Conservation (phyloP, 305 asterid genomes). For the Fraxinus ornus region DNA sequence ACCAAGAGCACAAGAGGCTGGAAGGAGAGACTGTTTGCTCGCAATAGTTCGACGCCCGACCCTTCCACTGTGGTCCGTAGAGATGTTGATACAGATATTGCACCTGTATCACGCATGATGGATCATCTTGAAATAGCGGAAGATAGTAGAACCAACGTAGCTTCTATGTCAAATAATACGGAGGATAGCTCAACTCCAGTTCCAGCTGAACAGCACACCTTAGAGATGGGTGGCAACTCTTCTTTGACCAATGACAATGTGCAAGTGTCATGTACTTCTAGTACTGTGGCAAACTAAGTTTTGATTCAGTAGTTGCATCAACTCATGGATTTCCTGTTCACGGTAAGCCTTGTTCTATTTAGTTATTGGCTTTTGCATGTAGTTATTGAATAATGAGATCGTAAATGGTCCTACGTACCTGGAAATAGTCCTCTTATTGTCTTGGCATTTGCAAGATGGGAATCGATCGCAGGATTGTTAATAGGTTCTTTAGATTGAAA, state of each 20-base stretch:
- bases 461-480: background rate
- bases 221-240: conserved; percentile 33
- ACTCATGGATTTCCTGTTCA: conserved; percentile 24
- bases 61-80: conserved; percentile 41
- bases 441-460: conserved; percentile 1
- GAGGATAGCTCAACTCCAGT: conserved; percentile 33
- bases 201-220: conserved; percentile 25
- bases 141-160: conserved; percentile 3
- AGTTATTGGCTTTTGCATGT: background rate
- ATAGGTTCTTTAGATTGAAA: background rate
- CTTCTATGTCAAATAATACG: conserved; percentile 18
- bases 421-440: background rate
- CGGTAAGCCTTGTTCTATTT: conserved; percentile 32
- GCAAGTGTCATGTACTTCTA: conserved; percentile 48
- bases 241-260: conserved; percentile 32
- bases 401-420: background rate
- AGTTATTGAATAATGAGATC: background rate
- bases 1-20: conserved; percentile 86
- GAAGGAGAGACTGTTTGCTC: conserved; percentile 84
- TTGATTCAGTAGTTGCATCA: conserved; percentile 18
- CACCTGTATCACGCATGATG: conserved; percentile 37
- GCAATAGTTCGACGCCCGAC: conserved; percentile 41
- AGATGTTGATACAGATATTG: conserved; percentile 33
- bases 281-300: conserved; percentile 47
- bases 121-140: conserved; percentile 38